Conservation (phyloP, 306 rosid species). For the Alnus glutinosa region DNA sequence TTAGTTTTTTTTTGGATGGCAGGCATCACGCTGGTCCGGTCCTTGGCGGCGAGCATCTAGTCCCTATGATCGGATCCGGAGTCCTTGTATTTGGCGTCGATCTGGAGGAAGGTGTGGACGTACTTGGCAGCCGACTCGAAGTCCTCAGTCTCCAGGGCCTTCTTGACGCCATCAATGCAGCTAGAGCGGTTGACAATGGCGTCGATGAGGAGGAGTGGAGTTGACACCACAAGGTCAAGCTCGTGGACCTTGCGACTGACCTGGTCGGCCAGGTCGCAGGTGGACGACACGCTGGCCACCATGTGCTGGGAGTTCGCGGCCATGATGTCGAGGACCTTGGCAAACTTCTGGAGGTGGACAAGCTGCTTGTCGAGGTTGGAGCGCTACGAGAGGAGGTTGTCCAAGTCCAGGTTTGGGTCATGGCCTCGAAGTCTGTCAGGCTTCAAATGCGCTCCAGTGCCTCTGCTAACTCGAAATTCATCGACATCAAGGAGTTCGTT, state of each 20-base stretch:
- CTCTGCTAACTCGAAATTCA: conserved; percentile 44
- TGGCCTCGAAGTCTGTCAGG: conserved; percentile 55
- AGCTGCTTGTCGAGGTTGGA: conserved; percentile 77
- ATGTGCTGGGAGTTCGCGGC: conserved; percentile 65
- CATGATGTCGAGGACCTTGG: conserved; percentile 72
- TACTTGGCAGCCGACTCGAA: conserved; percentile 66
- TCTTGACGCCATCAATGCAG: conserved; percentile 72
- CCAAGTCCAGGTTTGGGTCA: conserved; percentile 68
- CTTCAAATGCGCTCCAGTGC: conserved; percentile 39
- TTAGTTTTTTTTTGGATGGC: too few species aligned
- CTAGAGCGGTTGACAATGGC: conserved; percentile 75
- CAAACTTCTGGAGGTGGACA: conserved; percentile 58
- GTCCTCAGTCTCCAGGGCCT: conserved; percentile 64
- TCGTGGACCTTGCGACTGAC: conserved; percentile 78
- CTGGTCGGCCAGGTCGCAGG: conserved; percentile 55
- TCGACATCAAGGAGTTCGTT: conserved; percentile 31
- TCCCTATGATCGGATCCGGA: conserved; percentile 79
- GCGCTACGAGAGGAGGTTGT: conserved; percentile 70
- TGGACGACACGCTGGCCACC: conserved; percentile 47
- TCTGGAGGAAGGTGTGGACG: conserved; percentile 64
- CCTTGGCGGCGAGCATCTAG: conserved; percentile 57
- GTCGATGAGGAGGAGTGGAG: conserved; percentile 76
- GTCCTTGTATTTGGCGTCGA: conserved; percentile 69
- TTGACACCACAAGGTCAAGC: conserved; percentile 81
- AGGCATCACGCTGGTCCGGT: background rate